Evolutionary conservation across 192 early-diverging fungal genomes (phyloP), one percentile per base, ranked within the genome.

Genomic region (Linnemannia zychae): DNA sequence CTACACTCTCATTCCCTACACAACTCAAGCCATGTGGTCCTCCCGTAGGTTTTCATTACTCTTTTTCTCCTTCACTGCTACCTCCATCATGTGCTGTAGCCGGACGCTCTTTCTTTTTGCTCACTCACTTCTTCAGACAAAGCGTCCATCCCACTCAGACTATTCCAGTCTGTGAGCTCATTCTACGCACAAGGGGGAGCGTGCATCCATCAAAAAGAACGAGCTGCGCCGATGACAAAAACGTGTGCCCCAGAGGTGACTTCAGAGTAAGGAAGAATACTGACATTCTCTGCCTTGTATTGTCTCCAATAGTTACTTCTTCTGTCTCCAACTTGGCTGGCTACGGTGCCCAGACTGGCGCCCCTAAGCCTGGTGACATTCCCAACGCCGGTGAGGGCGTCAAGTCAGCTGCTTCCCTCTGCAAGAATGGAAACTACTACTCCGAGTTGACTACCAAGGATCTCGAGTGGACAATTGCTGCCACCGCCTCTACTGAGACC

Each of bases 401-500:
- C 71, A 85, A 79, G 78, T 79, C 83, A 5, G 83, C 83, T 15
- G 83, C 83, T 24, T 85, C 83, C 0, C 74, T 85, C 38, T 74
- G 73, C 74, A 85, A 85, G 74, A 77, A 89, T 46, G 88, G 84
- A 31, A 84, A 89, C 37, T 87, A 89, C 52, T 92, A 86, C 71
- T 80, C 83, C 33, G 83, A 89, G 16, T 65, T 92, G 36, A 88
- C 91, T 44, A 87, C 90, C 22, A 79, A 91, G 68, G 95, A 96
- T 82, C 90, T 94, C 74, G 92, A 92, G 28, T 95, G 95, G 94
- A 90, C 90, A 2, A 84, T 91, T 40, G 90, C 94, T 71, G 87
- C 92, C 76, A 93, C 93, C 46, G 92, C 93, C 15, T 94, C 95
- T 9, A 97, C 97, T 7, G 97, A 99, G 88, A 96, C 93, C 37